A percentile compares a stretch with the other conserved stretches of the same genome.
Conservation (phyloP, 169 alveolate species). For the Plasmodium vivax region DNA sequence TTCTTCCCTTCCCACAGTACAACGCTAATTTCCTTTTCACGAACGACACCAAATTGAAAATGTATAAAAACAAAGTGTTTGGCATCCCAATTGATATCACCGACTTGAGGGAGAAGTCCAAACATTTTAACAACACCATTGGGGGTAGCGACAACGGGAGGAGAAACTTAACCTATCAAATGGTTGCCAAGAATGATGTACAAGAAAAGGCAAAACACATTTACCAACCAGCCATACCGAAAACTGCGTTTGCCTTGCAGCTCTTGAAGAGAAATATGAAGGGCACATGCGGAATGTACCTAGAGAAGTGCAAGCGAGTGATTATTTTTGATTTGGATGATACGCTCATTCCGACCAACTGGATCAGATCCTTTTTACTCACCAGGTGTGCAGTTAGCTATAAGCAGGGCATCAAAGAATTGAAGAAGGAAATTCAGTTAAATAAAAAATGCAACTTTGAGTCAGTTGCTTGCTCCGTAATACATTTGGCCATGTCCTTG, state of each 20-base stretch:
- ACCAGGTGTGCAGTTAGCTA: slow-evolving; percentile 47
- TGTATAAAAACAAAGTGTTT: slow-evolving; percentile 29
- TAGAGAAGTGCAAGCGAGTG: slow-evolving; percentile 58
- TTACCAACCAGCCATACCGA: neutral
- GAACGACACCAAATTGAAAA: neutral
- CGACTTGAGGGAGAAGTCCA: neutral
- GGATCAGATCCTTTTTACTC: slow-evolving; percentile 79
- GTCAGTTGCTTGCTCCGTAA: slow-evolving; percentile 76
- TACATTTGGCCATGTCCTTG: slow-evolving; percentile 78
- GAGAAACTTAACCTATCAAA: neutral
- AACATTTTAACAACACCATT: slow-evolving; percentile 1
- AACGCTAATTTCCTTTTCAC: neutral
- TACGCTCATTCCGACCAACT: slow-evolving; percentile 87
- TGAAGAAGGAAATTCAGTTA: slow-evolving; percentile 78
- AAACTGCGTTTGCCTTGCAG: neutral
- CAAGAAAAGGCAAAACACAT: neutral
- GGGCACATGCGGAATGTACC: neutral
- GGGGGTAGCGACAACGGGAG: neutral
- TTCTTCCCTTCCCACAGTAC: neutral
- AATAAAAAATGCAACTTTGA: slow-evolving; percentile 78
- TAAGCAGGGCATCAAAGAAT: slow-evolving; percentile 75
- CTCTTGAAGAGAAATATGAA: neutral
- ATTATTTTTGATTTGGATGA: slow-evolving; percentile 87
- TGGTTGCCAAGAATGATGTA: neutral
- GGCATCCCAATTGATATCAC: neutral